Evolutionary conservation across 2,329 filamentous ascomycete species (phyloP), one percentile per base, ranked within the genome.

Genomic region (Akanthomyces uredinophilus): DNA sequence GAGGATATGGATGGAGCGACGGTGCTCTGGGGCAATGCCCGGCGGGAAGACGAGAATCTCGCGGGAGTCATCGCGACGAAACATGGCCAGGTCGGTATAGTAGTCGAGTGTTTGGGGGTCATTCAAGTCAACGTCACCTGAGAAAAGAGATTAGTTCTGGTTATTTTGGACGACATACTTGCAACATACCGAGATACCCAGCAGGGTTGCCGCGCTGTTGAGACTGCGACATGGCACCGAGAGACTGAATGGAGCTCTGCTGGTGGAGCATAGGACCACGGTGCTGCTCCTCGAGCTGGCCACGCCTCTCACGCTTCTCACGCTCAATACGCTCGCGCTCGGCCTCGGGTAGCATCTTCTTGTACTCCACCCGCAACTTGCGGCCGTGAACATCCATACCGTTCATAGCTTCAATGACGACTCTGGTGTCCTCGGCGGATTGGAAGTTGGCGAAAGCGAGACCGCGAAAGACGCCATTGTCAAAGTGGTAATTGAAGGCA

Each of bases 401-500:
- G 72, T 99, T 99, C 83, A 99, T 89, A 58, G 89, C 84, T 63
- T 96, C 90, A 65, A 99, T 99, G 55, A 98, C 95, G 55, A 89
- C 84, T 14, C 91, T 89, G 0, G 95, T 99, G 75, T 99, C 95
- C 66, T 97, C 91, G 1, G 95, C 87, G 18, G 92, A 96, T 41
- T 95, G 96, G 75, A 98, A 99, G 77, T 99, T 99, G 72, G 95
- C 95, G 78, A 99, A 99, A 2, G 95, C 95, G 57, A 99, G 81
- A 7, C 95, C 95, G 63, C 95, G 84, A 79, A 99, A 99, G 32
- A 99, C 93, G 32, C 95, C 95, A 70, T 96, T 96, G 73, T 99
- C 95, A 72, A 99, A 99, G 76, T 99, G 95, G 72, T 99, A 98
- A 81, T 99, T 99, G 82, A 99, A 99, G 14, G 95, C 95, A 72